phyloP scores from a whole-genome alignment of 2,329 filamentous ascomycete genomes.

The Madurella mycetomatis region DNA sequence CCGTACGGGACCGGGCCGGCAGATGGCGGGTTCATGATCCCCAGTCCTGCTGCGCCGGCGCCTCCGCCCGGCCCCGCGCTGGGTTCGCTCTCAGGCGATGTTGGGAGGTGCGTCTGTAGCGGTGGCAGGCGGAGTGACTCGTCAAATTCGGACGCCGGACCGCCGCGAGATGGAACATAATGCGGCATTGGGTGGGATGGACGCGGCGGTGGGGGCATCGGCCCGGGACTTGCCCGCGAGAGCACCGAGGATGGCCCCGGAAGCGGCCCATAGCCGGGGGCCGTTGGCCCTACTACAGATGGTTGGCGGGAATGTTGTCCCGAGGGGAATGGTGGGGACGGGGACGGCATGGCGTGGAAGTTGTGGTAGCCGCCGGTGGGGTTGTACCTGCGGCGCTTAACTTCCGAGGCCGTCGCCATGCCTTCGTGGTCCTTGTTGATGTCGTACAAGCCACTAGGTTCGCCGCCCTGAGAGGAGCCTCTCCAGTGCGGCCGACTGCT shows the following conservation, averaged over 20 bases:
- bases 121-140: slow-evolving; percentile 52
- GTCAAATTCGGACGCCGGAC: slow-evolving; percentile 39
- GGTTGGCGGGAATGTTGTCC: background rate
- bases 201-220: slow-evolving; percentile 21
- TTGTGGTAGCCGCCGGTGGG: slow-evolving; percentile 19
- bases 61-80: background rate
- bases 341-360: slow-evolving; percentile 18
- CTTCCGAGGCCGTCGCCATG: slow-evolving; percentile 33
- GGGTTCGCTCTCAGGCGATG: background rate
- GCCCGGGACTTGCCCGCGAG: slow-evolving; percentile 3
- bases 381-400: slow-evolving; percentile 33
- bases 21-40: slow-evolving; percentile 2
- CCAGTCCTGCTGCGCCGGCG: background rate
- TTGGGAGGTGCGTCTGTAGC: slow-evolving; percentile 39
- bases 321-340: background rate
- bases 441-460: slow-evolving; percentile 32
- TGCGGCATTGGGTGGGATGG: slow-evolving; percentile 5
- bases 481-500: slow-evolving; percentile 8
- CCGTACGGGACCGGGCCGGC: background rate
- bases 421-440: slow-evolving; percentile 35
- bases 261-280: background rate
- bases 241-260: slow-evolving; percentile 13
- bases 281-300: background rate
- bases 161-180: background rate
- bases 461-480: background rate